These are phyloP conservation scores for Schoenoplectus tabernaemontani DNA, from an alignment of 202 grass and related monocot genomes.

Conservation along the genomic window DNA sequence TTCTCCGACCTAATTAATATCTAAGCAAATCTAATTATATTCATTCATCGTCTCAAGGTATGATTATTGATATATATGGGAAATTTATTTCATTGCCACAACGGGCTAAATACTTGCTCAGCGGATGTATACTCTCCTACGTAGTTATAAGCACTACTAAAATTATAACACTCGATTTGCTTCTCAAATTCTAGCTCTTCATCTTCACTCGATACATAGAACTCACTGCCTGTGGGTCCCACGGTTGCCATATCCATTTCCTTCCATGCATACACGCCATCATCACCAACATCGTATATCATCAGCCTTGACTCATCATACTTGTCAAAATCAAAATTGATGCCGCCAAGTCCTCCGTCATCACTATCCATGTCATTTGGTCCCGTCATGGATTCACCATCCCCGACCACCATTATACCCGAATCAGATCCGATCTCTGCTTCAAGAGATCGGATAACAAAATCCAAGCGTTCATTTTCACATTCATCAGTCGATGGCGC, in stretches of 20 bases:
- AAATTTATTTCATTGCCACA: slow-evolving; percentile 41
- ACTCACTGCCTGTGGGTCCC: slow-evolving; percentile 1
- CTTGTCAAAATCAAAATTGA: slow-evolving; percentile 30
- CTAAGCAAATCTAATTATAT: neutral
- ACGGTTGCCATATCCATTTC: neutral
- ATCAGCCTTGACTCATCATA: slow-evolving; percentile 12
- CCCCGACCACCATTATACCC: neutral
- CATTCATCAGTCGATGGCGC: slow-evolving; percentile 2
- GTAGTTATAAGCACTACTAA: slow-evolving; percentile 16
- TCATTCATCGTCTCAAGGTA: no score
- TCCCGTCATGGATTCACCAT: neutral
- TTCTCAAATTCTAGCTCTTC: slow-evolving; percentile 27
- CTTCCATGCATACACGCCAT: neutral
- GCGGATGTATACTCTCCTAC: neutral
- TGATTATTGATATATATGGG: neutral
- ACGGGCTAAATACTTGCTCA: slow-evolving; percentile 40
- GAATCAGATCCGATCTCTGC: slow-evolving; percentile 29
- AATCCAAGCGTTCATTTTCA: slow-evolving; percentile 24
- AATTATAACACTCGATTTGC: slow-evolving; percentile 26
- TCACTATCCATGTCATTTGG: neutral
- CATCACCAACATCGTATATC: slow-evolving; percentile 26
- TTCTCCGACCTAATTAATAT: neutral
- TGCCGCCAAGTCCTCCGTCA: slow-evolving; percentile 11
- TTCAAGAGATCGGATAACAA: slow-evolving; percentile 45
- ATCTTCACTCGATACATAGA: slow-evolving; percentile 25